Conservation (phyloP, 2,329 filamentous ascomycete genomes). For the Didymella segeticola region DNA sequence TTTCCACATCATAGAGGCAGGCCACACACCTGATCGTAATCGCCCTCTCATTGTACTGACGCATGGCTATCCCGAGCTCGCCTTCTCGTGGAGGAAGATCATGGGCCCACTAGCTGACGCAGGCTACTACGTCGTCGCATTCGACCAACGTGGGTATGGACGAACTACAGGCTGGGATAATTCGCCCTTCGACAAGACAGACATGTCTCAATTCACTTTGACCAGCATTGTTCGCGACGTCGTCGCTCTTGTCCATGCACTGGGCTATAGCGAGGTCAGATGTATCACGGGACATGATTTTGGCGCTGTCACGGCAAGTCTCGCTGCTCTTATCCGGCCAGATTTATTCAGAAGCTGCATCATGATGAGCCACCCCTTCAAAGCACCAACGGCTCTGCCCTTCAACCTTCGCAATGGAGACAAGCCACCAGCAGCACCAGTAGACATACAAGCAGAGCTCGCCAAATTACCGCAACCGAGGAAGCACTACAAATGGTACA, state of each 20-base stretch:
- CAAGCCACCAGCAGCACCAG: conserved; percentile 22
- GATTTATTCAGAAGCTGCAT: conserved; percentile 69
- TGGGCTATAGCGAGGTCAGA: conserved; percentile 65
- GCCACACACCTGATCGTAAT: conserved; percentile 47
- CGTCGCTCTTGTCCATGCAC: conserved; percentile 64
- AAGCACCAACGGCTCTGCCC: conserved; percentile 58
- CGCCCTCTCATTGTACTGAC: conserved; percentile 66
- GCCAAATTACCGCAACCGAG: conserved; percentile 62
- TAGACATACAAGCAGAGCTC: conserved; percentile 64
- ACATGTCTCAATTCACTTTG: conserved; percentile 64
- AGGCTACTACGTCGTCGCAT: conserved; percentile 71
- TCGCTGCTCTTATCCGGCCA: conserved; percentile 67
- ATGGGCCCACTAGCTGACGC: conserved; percentile 64
- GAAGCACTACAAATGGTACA: conserved; percentile 76
- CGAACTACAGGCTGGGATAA: conserved; percentile 68
- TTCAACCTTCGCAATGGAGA: conserved; percentile 53
- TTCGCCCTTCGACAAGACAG: conserved; percentile 58
- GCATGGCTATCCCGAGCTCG: conserved; percentile 73
- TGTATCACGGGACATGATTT: conserved; percentile 73
- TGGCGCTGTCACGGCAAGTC: conserved; percentile 66
- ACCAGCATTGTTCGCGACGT: conserved; percentile 68
- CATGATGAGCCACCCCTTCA: conserved; percentile 71
- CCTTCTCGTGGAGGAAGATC: conserved; percentile 72
- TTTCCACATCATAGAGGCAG: conserved; percentile 67
- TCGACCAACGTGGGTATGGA: conserved; percentile 73